phyloP scores from a whole-genome alignment of 2,329 filamentous ascomycete species.

The Hirsutella minnesotensis region DNA sequence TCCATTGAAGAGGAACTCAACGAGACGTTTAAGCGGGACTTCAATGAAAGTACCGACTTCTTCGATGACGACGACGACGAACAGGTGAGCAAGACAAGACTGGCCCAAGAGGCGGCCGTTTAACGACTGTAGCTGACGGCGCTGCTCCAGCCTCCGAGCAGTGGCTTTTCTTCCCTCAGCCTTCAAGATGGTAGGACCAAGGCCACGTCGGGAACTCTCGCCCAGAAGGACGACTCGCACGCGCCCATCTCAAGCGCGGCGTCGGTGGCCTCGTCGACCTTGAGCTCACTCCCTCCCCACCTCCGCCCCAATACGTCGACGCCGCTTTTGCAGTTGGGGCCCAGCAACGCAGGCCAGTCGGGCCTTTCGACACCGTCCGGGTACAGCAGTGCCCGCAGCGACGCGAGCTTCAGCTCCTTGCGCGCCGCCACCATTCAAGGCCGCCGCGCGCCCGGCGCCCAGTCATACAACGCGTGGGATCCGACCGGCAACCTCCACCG shows the following conservation, averaged over 20 bases:
- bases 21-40: slow-evolving; percentile 5
- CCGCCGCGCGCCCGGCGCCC: slow-evolving; percentile 5
- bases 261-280: not conserved
- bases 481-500: slow-evolving; percentile 11
- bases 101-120: no score
- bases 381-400: not conserved
- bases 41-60: slow-evolving; percentile 12
- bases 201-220: not conserved
- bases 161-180: slow-evolving; percentile 11
- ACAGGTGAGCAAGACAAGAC: no score
- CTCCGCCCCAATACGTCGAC: not conserved
- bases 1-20: slow-evolving; percentile 16
- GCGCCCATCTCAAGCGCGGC: not conserved
- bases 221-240: no score
- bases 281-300: not conserved
- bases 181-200: slow-evolving; percentile 5
- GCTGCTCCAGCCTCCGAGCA: slow-evolving; percentile 15
- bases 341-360: no score
- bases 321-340: no score
- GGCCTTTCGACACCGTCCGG: no score
- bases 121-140: slow-evolving; percentile 6
- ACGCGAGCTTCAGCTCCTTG: not conserved
- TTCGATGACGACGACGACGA: slow-evolving; percentile 12
- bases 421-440: not conserved
- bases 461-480: slow-evolving; percentile 20